phyloP scores from a whole-genome alignment of 1,284 basidiomycete species.

The Anthracocystis setariae region DNA sequence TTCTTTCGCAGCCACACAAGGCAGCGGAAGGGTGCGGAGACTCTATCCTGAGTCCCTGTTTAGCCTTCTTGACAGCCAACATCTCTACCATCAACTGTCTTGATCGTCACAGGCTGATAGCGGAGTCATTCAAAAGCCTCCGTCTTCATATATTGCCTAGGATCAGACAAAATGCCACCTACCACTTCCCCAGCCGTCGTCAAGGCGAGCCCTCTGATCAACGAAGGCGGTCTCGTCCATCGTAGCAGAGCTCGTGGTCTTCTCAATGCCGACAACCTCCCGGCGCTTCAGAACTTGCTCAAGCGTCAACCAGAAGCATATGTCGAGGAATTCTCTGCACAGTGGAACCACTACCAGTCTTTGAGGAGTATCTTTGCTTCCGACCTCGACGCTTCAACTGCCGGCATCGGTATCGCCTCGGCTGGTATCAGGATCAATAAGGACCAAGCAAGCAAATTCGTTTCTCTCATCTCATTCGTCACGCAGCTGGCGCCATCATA shows the following conservation, averaged over 20 bases:
- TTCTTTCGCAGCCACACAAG: constrained; percentile 5
- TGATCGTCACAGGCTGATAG: not conserved
- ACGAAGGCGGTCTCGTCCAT: constrained; percentile 59
- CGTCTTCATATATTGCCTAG: not conserved
- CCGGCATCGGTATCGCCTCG: constrained; percentile 16
- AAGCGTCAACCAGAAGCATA: constrained; percentile 89
- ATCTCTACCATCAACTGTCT: constrained; percentile 8
- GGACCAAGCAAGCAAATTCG: constrained; percentile 61
- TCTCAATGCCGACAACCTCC: constrained; percentile 70
- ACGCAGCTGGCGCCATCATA: constrained; percentile 73
- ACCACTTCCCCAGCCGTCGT: constrained; percentile 40
- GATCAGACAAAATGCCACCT: constrained; percentile 18
- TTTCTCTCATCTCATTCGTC: constrained; percentile 59
- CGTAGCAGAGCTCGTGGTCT: constrained; percentile 64
- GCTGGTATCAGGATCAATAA: constrained; percentile 47
- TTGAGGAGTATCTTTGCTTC: constrained; percentile 81
- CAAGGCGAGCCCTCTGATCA: constrained; percentile 51
- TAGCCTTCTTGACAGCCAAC: not conserved
- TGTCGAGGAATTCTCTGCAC: constrained; percentile 95
- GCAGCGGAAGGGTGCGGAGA: constrained; percentile 2
- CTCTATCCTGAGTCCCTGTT: not conserved
- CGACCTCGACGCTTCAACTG: constrained; percentile 40
- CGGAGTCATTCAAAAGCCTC: not conserved
- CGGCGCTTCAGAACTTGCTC: constrained; percentile 89
- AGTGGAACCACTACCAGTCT: constrained; percentile 95